Evolutionary conservation across 129 eudicot species (phyloP).

Genomic region (Chrysanthemum lavandulifolium): DNA sequence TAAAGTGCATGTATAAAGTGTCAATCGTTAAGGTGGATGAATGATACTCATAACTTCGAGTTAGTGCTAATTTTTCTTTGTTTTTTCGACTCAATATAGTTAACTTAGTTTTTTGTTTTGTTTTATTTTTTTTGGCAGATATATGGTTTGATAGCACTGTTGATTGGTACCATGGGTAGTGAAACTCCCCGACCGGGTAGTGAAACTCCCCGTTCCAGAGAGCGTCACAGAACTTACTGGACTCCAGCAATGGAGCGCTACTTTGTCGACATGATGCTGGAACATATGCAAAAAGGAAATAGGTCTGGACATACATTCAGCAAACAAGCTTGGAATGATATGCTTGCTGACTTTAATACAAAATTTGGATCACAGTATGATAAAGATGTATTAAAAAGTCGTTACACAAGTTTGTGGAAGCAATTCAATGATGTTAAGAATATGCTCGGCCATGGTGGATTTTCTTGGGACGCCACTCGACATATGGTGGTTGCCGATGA

Average conservation of each 20-base stretch:
- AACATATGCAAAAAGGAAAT: constrained; percentile 62
- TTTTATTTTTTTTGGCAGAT: constrained; percentile 16
- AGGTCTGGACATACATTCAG: constrained; percentile 61
- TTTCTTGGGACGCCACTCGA: constrained; percentile 55
- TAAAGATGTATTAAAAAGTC: constrained; percentile 61
- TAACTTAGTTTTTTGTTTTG: not conserved
- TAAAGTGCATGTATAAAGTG: no score
- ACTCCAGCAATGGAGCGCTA: constrained; percentile 61
- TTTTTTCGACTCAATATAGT: not conserved
- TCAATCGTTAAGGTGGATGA: no score
- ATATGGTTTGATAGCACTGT: constrained; percentile 19
- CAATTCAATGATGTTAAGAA: constrained; percentile 48
- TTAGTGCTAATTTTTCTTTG: not conserved
- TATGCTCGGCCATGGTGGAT: constrained; percentile 50
- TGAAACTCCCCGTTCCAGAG: constrained; percentile 40
- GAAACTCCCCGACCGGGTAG: constrained; percentile 43
- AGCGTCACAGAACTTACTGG: constrained; percentile 59
- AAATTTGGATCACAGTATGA: constrained; percentile 58
- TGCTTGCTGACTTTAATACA: constrained; percentile 52
- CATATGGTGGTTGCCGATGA: constrained; percentile 62
- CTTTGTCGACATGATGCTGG: constrained; percentile 60
- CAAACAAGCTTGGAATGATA: constrained; percentile 70
- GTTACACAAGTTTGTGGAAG: constrained; percentile 61
- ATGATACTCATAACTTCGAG: not conserved
- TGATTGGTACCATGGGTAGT: constrained; percentile 36